Base-by-base conservation (phyloP, 2,329 filamentous ascomycete species). In the Pseudonectria buxi region DNA sequence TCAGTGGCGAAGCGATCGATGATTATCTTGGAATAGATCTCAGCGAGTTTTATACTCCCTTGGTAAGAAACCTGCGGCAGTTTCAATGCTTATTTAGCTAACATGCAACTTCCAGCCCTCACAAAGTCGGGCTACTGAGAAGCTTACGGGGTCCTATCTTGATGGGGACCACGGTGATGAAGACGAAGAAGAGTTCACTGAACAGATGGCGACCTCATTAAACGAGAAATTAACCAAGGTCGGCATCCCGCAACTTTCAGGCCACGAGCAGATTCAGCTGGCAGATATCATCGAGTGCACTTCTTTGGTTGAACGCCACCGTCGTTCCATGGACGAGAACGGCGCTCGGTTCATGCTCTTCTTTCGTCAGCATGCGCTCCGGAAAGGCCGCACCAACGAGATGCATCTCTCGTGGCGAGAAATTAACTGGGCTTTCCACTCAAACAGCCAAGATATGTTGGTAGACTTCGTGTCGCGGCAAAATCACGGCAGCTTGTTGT, bases 241-340 rank as follows among this genome's bases (percentile, higher is more conserved):
- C 39, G 74, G 79, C n/a, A 65, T 95, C 22, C 80, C 85, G 1
- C 81, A 92, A 44, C 70, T 95, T 1, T 88, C 87, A 1, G 83
- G 83, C 22, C 83, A 86, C 39, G 86, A 94, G 53, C 88, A 95
- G 53, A 90, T 94, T 36, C 83, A 86, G 48, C 67, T 94, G 2
- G 82, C 83, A 12, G 83, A 92, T 51, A 89, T 89, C 31, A 74
- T 92, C 25, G 86, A 94, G 59, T 94, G 88, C 43, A 78, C 83
- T 29, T 83, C 85, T 4, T 76, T 85, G 26, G 86, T 94, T 1
- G 87, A 94, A 56, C 85, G 83, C 51, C 86, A 95, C 53, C 78
- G 87, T 13, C 78, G 86, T 6, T 94, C 88, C 3, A 83, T 95
- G 64, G 89, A 95, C 53, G 85, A 86, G 50, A 94, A 95, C 52